Evolutionary conservation across 2,329 filamentous ascomycete genomes (phyloP), one percentile per base, ranked within the genome.

Genomic region (Stachybotrys echinatus): DNA sequence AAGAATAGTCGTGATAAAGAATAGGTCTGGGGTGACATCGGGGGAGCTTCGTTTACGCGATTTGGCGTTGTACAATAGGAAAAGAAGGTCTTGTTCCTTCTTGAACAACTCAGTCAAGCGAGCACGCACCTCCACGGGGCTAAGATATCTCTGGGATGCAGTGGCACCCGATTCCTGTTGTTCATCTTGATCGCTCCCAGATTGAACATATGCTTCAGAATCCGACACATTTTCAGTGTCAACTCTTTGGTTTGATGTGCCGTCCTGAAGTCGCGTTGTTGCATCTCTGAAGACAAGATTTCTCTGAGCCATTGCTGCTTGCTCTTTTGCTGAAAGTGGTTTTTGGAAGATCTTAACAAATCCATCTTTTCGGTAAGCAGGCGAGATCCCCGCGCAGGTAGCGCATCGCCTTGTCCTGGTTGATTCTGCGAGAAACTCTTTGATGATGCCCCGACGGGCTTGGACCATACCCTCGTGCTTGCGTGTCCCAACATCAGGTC

Each of bases 281-380:
- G 88, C 85, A 63, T 94, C 89, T 47, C 79, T 77, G 31, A 82
- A 74, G 58, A 84, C 85, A 63, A 91, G 81, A 47, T 74, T 77
- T 44, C 74, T 74, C 52, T 88, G 83, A 3, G 84, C 79, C 87
- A 95, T 95, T 54, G 85, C 84, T 42, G 83, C 79, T 64, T 84
- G 83, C 34, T 94, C 84, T 66, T 95, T 95, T 44, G 77, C 70
- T 44, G 78, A 81, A 50, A 96, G 72, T 2, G 87, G 76, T 63
- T 88, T 94, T 64, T 92, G 86, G 68, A 97, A 99, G 48, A 99
- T 91, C 69, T 97, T 99, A 63, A 92, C 87, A 61, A 84, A 94
- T 42, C 87, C 81, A 61, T 99, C 92, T 66, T 95, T 96, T 59
- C 92, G 85, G 69, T 89, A 97, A 2, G 77, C 76, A 10, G 91